Conservation (phyloP, 768 basidiomycete genomes). For the Phaeolepiota aurea region DNA sequence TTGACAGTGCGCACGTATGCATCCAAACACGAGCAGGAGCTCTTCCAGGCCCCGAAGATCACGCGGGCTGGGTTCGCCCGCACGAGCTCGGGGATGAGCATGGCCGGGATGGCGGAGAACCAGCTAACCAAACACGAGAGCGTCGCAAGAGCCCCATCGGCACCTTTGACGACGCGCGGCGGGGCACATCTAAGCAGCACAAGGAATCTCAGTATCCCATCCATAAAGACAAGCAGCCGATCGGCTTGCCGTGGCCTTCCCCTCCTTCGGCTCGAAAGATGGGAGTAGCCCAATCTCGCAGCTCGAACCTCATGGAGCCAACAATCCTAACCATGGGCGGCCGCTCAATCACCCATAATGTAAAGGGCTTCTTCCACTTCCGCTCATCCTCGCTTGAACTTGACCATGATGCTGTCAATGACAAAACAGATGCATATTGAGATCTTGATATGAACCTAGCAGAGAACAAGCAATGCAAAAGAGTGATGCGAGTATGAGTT, state of each 20-base stretch:
- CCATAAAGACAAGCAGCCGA: constrained; percentile 5
- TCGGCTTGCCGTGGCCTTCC: constrained; percentile 14
- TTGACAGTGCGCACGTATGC: constrained; percentile 61
- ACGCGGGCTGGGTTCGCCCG: constrained; percentile 36
- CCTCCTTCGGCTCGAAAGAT: constrained; percentile 25
- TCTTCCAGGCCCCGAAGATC: constrained; percentile 47
- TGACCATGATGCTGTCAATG: too few species aligned
- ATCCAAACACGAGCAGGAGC: constrained; percentile 49
- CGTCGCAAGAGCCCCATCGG: constrained; percentile 47
- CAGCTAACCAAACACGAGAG: constrained; percentile 63
- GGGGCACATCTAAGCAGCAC: constrained; percentile 14
- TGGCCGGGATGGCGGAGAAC: constrained; percentile 55
- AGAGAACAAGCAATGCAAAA: too few species aligned
- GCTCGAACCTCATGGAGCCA: not conserved
- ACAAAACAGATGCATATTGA: too few species aligned
- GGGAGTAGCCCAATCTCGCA: constrained; percentile 11
- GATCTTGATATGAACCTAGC: too few species aligned
- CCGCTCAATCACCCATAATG: constrained; percentile 52
- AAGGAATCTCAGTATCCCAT: constrained; percentile 24
- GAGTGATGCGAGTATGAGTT: too few species aligned
- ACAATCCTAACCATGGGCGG: not conserved
- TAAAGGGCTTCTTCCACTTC: constrained; percentile 48
- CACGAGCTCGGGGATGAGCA: constrained; percentile 51
- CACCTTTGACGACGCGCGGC: constrained; percentile 17
- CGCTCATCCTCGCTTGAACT: constrained; percentile 22